Base-by-base conservation (phyloP, 1,284 basidiomycete species). In the Heterobasidion occidentale region DNA sequence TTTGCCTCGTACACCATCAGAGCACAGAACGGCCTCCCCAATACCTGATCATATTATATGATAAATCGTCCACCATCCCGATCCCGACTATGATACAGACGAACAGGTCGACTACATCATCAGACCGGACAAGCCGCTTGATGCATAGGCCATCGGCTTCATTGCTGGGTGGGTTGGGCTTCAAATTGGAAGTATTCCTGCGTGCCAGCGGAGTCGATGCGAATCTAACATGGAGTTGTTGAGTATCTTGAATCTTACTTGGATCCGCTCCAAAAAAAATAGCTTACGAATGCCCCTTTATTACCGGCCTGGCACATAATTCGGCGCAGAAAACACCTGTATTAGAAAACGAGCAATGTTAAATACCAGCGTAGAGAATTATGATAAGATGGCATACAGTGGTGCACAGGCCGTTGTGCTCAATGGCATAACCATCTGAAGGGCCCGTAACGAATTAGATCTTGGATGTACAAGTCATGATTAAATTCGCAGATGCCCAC, bases 131-230 rank as follows among this genome's bases (percentile, higher is more conserved):
- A 90, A 69, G 6, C 86, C 85, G 33, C 81, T 79, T 58, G 77
- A 78, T 7, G 78, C 80, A 66, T 96, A 97, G 1, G 93, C 93
- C 94, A 97, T 97, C 9, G 94, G 94, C 68, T 86, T 90, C 77
- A 96, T 77, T 53, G 90, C 85, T 19, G 94, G 94, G 73, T 97
- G 94, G 34, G 86, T 54, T 83, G 84, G 9, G 94, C 93, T 15
- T 90, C 86, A 68, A 95, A 98, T 65, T 93, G 87, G 63, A 83
- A 76, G 72, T 93, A 94, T 53, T 84, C 70, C 61, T 88, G 79
- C 57, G 83, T 80, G 15, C 94, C 94, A 42, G 79, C 74, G 35
- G 86, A 80, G 68, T 95, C 86, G 65, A 97, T 90, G 49, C 87
- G 86, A 63, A 95, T 87, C 88, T 91, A 62, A 53, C 34, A 38